These are phyloP conservation scores for Sugiyamaella xylanicola DNA, from an alignment of 1,139 yeast species.

Conservation along the genomic window DNA sequence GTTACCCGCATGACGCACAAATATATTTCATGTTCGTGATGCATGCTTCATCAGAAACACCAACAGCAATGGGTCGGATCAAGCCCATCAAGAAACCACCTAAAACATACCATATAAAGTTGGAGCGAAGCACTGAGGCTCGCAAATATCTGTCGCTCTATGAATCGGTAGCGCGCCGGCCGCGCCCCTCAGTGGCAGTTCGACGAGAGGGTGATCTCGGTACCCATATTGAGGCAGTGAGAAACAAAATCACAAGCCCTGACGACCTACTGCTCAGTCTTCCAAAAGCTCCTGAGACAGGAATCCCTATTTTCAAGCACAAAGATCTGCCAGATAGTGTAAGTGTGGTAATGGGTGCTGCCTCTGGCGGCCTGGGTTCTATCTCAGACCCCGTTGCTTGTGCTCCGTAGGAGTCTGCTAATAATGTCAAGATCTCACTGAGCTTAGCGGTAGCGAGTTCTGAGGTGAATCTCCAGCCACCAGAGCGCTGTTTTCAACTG, in stretches of 20 bases:
- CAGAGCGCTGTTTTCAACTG: too few species aligned
- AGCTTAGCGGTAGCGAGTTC: background rate
- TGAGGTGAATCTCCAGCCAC: background rate
- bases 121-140: background rate
- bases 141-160: constrained; percentile 21
- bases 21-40: too few species aligned
- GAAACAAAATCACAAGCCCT: constrained; percentile 14
- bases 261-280: constrained; percentile 23
- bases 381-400: background rate
- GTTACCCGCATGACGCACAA: background rate
- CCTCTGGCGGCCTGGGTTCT: background rate
- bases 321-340: constrained; percentile 25
- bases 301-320: constrained; percentile 26
- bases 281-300: constrained; percentile 17
- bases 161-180: constrained; percentile 27
- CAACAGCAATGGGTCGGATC: constrained; percentile 8
- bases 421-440: too few species aligned
- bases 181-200: background rate
- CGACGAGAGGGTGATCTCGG: constrained; percentile 15
- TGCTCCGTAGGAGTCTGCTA: background rate
- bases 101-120: background rate
- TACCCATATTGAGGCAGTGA: constrained; percentile 8
- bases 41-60: too few species aligned
- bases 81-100: background rate
- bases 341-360: background rate